These are phyloP conservation scores for Epichloe coenophiala DNA, from an alignment of 2,329 filamentous ascomycete species.

Conservation along the genomic window DNA sequence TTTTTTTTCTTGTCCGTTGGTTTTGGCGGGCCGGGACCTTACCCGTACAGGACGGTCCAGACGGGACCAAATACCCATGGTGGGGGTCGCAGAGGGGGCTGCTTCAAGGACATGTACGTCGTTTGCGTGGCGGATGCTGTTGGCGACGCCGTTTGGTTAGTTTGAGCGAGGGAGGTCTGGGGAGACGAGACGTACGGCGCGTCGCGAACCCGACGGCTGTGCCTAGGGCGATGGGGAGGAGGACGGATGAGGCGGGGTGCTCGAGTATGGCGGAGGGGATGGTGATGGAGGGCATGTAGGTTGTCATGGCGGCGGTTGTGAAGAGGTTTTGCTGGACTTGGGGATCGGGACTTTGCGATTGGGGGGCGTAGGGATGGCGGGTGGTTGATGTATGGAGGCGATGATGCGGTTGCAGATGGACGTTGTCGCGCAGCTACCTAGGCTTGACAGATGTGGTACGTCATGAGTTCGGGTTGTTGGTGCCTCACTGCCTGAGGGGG, in stretches of 20 bases:
- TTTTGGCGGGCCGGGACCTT: slow-evolving; percentile 1
- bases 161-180: no score
- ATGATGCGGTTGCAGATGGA: no score
- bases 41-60: slow-evolving; percentile 54
- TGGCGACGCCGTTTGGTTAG: neutral
- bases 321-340: no score
- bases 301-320: slow-evolving; percentile 45
- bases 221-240: slow-evolving; percentile 62
- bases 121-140: slow-evolving; percentile 43
- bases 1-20: no score
- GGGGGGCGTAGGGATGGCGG: no score
- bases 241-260: slow-evolving; percentile 57
- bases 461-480: no score
- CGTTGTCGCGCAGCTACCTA: no score
- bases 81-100: slow-evolving; percentile 50
- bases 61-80: slow-evolving; percentile 49
- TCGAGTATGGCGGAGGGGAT: slow-evolving; percentile 60
- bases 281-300: slow-evolving; percentile 65
- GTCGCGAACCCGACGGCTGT: slow-evolving; percentile 59
- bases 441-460: no score
- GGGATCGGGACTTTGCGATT: no score
- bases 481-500: no score
- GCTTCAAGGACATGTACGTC: slow-evolving; percentile 52
- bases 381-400: no score
- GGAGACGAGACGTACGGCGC: slow-evolving; percentile 36